Conservation (phyloP, 345 rosid genomes). For the Balakata baccata region DNA sequence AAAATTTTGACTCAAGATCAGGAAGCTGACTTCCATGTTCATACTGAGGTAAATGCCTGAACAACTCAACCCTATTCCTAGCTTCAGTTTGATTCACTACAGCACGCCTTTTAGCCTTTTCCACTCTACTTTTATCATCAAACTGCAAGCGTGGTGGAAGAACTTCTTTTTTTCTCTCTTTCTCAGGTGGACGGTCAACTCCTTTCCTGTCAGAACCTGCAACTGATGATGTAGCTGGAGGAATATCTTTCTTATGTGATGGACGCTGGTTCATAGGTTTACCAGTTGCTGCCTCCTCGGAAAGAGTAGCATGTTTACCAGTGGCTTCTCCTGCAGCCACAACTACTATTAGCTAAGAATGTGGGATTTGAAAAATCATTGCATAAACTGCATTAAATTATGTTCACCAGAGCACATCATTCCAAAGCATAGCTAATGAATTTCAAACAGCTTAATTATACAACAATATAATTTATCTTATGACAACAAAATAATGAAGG, state of each 20-base stretch:
- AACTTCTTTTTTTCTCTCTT: conserved; percentile 79
- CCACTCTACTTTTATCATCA: conserved; percentile 76
- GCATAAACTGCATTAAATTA: neutral
- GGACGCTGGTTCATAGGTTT: conserved; percentile 19
- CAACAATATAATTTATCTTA: neutral
- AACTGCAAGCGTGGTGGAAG: conserved; percentile 75
- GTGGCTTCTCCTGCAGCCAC: conserved; percentile 34
- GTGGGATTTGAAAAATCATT: neutral
- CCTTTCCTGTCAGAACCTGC: conserved; percentile 76
- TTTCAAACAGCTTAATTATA: neutral
- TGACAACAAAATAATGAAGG: neutral
- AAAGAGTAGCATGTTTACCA: conserved; percentile 20
- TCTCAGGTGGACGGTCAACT: conserved; percentile 59
- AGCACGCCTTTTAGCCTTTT: conserved; percentile 84
- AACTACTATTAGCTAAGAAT: conserved; percentile 14
- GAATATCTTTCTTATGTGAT: conserved; percentile 23
- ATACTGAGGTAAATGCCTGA: conserved; percentile 94
- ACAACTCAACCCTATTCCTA: conserved; percentile 81
- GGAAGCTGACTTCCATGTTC: conserved; percentile 93
- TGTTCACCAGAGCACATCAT: neutral
- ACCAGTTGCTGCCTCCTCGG: conserved; percentile 15
- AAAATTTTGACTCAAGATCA: conserved; percentile 71
- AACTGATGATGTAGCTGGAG: conserved; percentile 33
- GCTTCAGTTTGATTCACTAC: conserved; percentile 87
- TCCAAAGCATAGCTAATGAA: neutral